Conservation (phyloP, 495 filamentous ascomycete species). For the Podospora tetraspora region DNA sequence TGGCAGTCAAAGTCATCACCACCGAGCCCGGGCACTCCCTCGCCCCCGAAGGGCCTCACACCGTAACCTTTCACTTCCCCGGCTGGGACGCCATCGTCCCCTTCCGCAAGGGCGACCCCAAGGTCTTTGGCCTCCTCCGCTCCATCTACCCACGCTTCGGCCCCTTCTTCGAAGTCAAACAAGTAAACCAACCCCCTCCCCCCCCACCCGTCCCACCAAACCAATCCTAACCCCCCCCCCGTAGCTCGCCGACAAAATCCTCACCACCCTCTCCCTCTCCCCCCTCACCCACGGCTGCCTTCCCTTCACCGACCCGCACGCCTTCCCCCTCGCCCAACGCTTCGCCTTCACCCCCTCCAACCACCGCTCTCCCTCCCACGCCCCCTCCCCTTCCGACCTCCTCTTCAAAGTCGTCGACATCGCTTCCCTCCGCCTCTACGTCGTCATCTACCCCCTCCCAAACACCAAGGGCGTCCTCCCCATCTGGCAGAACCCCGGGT, state of each 20-base stretch:
- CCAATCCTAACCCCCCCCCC: no score
- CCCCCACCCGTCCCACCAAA: conserved; percentile 10
- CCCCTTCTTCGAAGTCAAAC: conserved; percentile 24
- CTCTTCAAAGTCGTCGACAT: conserved; percentile 34
- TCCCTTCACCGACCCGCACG: conserved; percentile 26
- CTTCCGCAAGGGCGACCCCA: conserved; percentile 31
- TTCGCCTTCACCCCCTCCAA: conserved; percentile 25
- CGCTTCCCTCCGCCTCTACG: conserved; percentile 31
- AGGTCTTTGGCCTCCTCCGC: conserved; percentile 24
- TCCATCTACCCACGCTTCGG: conserved; percentile 43
- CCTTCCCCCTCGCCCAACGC: conserved; percentile 17
- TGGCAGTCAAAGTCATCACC: conserved; percentile 31
- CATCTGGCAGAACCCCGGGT: conserved; percentile 38
- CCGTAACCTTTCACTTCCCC: conserved; percentile 35
- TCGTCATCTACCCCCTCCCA: conserved; percentile 29
- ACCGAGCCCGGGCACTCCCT: conserved; percentile 35
- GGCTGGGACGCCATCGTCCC: conserved; percentile 29
- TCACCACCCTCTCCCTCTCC: conserved; percentile 17
- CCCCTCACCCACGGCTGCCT: conserved; percentile 21
- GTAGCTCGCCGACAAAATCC: neutral
- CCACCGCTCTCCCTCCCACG: conserved; percentile 16
- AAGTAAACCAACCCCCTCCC: conserved; percentile 14
- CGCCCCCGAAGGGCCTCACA: conserved; percentile 39
- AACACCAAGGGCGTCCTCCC: conserved; percentile 27
- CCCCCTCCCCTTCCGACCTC: conserved; percentile 24